These are phyloP conservation scores for Pleurotus ostreatus DNA, from an alignment of 768 basidiomycete species.

Conservation along the genomic window DNA sequence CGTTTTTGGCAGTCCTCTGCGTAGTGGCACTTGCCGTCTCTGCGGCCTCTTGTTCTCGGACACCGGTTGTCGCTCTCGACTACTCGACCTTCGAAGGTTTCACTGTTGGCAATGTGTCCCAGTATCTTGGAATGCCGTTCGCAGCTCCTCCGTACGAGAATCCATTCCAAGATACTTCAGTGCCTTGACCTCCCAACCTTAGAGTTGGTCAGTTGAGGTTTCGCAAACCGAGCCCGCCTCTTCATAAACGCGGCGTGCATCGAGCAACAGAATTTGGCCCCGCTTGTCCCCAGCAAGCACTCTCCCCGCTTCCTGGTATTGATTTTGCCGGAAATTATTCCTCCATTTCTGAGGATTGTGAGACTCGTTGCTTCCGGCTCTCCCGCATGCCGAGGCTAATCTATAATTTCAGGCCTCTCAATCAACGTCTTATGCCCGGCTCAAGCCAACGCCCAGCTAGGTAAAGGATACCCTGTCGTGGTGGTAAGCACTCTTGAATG, in stretches of 20 bases:
- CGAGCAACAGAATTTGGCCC: conserved; percentile 32
- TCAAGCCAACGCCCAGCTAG: conserved; percentile 16
- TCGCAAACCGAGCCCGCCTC: conserved; percentile 23
- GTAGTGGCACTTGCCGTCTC: not conserved
- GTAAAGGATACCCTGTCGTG: conserved; percentile 31
- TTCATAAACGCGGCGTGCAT: conserved; percentile 25
- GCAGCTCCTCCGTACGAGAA: conserved; percentile 31
- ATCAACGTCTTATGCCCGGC: conserved; percentile 38
- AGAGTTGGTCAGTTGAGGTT: conserved; percentile 34
- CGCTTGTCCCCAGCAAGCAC: conserved; percentile 36
- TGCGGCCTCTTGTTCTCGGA: not conserved
- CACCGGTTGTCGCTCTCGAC: conserved; percentile 22
- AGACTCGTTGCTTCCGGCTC: not conserved
- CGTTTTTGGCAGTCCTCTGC: not conserved
- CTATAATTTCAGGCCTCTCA: conserved; percentile 28
- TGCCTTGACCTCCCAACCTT: not conserved
- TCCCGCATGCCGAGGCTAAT: not conserved
- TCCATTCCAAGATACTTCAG: not conserved
- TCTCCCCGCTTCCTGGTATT: conserved; percentile 13
- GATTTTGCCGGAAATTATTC: conserved; percentile 16
- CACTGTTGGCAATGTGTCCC: conserved; percentile 16
- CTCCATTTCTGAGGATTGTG: conserved; percentile 24
- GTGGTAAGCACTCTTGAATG: conserved; percentile 26
- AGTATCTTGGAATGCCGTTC: conserved; percentile 39
- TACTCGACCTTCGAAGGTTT: conserved; percentile 24